A percentile compares a stretch with the other conserved stretches of the same genome.
Conservation (phyloP, 495 filamentous ascomycete genomes). For the Coniosporium apollinis region DNA sequence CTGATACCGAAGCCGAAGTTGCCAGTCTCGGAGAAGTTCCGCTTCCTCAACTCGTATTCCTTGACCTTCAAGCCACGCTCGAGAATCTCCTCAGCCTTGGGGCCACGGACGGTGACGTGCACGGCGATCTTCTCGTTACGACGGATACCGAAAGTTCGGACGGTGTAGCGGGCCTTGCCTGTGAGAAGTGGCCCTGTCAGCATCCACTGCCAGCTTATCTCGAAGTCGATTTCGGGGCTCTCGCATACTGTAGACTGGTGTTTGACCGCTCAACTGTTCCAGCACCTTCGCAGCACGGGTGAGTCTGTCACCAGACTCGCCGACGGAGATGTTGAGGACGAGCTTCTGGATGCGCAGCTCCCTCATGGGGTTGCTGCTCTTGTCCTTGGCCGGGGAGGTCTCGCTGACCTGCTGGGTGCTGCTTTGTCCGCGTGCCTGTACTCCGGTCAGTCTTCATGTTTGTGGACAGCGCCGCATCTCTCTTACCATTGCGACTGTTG, state of each 20-base stretch:
- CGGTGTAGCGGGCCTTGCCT: conserved; percentile 99
- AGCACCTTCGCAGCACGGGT: conserved; percentile 99
- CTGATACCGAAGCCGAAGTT: conserved; percentile 99
- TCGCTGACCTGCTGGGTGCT: conserved; percentile 10
- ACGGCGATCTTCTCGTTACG: conserved; percentile 99
- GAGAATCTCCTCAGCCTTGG: conserved; percentile 99
- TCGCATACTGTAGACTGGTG: conserved; percentile 90
- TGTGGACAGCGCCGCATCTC: neutral
- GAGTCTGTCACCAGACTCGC: conserved; percentile 99
- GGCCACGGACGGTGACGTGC: conserved; percentile 97
- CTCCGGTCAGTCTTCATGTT: neutral
- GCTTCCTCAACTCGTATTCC: conserved; percentile 98
- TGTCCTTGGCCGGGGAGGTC: conserved; percentile 9
- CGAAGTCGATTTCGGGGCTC: conserved; percentile 6
- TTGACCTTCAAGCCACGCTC: conserved; percentile 99
- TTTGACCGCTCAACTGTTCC: conserved; percentile 98
- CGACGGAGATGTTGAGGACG: conserved; percentile 99
- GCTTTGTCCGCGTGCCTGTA: conserved; percentile 13
- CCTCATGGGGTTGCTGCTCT: conserved; percentile 93
- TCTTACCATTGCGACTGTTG: neutral
- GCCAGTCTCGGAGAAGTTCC: conserved; percentile 98
- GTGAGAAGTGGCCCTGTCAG: conserved; percentile 5
- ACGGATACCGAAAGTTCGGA: conserved; percentile 99
- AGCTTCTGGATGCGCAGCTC: conserved; percentile 99
- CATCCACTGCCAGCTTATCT: neutral